Conservation (phyloP, 305 asterid genomes). For the Fraxinus albicans region DNA sequence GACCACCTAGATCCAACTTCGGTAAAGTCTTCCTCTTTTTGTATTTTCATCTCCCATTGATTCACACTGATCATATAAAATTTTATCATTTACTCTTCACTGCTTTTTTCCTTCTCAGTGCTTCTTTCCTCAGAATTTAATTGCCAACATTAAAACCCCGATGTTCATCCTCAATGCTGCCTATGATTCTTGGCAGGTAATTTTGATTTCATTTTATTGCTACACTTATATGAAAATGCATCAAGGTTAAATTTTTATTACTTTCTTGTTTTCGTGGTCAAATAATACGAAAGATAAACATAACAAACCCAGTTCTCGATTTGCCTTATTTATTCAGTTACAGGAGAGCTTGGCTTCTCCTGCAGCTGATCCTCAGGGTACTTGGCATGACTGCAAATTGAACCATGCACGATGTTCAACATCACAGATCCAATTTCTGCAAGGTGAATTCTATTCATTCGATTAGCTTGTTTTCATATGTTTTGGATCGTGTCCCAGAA, state of each 20-base stretch:
- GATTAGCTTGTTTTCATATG: not conserved
- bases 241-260: not conserved
- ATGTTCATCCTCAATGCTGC: constrained; percentile 58
- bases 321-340: constrained; percentile 35
- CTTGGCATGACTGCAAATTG: constrained; percentile 56
- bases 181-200: constrained; percentile 75
- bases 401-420: constrained; percentile 50
- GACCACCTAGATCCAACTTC: constrained; percentile 52
- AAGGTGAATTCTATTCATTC: constrained; percentile 36
- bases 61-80: not conserved
- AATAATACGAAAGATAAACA: not conserved
- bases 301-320: not conserved
- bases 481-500: not conserved
- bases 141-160: constrained; percentile 46
- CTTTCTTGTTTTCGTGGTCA: not conserved
- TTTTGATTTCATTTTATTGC: not conserved
- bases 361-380: constrained; percentile 66
- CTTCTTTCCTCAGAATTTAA: constrained; percentile 63
- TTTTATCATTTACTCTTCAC: not conserved
- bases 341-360: constrained; percentile 72
- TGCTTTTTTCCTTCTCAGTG: constrained; percentile 37
- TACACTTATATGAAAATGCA: not conserved
- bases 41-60: not conserved
- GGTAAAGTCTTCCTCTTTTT: constrained; percentile 31
- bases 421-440: constrained; percentile 57